These are phyloP conservation scores for Volvariella volvacea DNA, from an alignment of 1,284 basidiomycete species.

Conservation along the genomic window DNA sequence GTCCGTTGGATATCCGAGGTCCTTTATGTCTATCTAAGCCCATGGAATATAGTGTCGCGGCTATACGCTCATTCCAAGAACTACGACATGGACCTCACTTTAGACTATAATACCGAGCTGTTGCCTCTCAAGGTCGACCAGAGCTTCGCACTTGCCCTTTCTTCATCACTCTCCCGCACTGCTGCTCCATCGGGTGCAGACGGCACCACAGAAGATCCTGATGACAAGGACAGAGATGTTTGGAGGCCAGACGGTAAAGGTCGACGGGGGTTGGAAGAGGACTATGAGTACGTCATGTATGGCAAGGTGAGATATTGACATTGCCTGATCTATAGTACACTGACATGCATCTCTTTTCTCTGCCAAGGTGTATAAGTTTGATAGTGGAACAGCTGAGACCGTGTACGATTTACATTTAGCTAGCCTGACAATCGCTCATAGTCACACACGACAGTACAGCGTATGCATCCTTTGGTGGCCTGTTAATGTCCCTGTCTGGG, in stretches of 20 bases:
- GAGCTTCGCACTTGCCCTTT: constrained; percentile 81
- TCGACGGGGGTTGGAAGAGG: constrained; percentile 83
- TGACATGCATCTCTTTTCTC: constrained; percentile 4
- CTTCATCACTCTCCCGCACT: constrained; percentile 69
- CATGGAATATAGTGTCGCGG: constrained; percentile 62
- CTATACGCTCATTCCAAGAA: constrained; percentile 81
- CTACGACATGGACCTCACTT: constrained; percentile 82
- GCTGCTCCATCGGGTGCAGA: constrained; percentile 41
- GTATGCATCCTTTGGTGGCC: constrained; percentile 95
- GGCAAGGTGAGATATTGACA: constrained; percentile 68
- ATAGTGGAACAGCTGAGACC: constrained; percentile 76
- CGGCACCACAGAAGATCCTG: constrained; percentile 39
- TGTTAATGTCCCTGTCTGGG: constrained; percentile 92
- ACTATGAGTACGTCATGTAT: constrained; percentile 99
- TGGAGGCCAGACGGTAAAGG: constrained; percentile 90
- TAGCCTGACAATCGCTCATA: constrained; percentile 8
- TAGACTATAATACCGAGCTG: constrained; percentile 90
- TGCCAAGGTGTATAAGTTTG: constrained; percentile 91
- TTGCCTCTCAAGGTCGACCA: constrained; percentile 69
- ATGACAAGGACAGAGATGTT: constrained; percentile 70
- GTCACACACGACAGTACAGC: constrained; percentile 59
- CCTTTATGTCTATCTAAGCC: constrained; percentile 9
- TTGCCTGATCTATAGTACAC: background rate
- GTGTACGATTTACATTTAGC: constrained; percentile 49
- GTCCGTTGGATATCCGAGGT: constrained; percentile 30